Conservation (phyloP, 441 rosid genomes). For the Erodium texanum region DNA sequence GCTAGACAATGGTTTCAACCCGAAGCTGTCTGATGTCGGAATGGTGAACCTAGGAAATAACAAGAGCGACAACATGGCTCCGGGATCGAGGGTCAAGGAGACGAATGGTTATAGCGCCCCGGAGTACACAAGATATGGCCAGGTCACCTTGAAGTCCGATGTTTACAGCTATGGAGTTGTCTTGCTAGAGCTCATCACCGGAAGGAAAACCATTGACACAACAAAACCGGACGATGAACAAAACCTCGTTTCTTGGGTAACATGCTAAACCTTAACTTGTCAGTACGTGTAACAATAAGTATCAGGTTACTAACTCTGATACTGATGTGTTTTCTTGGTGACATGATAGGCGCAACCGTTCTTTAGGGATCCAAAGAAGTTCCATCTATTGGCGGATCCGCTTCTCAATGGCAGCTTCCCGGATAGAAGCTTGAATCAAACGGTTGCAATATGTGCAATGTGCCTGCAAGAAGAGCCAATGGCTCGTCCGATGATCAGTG, state of each 20-base stretch:
- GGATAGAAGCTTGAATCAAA: conserved; percentile 75
- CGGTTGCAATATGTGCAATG: conserved; percentile 90
- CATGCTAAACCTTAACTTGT: too few species aligned
- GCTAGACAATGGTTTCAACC: conserved; percentile 38
- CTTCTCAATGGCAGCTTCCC: conserved; percentile 37
- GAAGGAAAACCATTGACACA: conserved; percentile 68
- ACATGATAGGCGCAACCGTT: conserved; percentile 60
- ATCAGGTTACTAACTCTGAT: not conserved
- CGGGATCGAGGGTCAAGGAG: conserved; percentile 47
- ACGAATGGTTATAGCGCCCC: conserved; percentile 93
- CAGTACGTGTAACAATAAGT: not conserved
- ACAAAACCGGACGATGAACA: conserved; percentile 69
- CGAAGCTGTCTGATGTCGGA: conserved; percentile 65
- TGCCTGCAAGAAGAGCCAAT: conserved; percentile 76
- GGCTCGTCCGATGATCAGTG: conserved; percentile 87
- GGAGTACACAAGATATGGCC: conserved; percentile 55
- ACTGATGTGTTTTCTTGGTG: not conserved
- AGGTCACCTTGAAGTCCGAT: conserved; percentile 58
- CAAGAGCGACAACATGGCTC: conserved; percentile 32
- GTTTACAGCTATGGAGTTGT: conserved; percentile 86
- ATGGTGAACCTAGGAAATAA: conserved; percentile 32
- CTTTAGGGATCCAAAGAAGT: conserved; percentile 71
- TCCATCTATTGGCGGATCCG: conserved; percentile 83
- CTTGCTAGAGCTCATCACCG: conserved; percentile 73
- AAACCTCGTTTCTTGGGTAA: conserved; percentile 86